These are phyloP conservation scores for Parachaetomium inaequale DNA, from an alignment of 495 filamentous ascomycete genomes.

Conservation along the genomic window DNA sequence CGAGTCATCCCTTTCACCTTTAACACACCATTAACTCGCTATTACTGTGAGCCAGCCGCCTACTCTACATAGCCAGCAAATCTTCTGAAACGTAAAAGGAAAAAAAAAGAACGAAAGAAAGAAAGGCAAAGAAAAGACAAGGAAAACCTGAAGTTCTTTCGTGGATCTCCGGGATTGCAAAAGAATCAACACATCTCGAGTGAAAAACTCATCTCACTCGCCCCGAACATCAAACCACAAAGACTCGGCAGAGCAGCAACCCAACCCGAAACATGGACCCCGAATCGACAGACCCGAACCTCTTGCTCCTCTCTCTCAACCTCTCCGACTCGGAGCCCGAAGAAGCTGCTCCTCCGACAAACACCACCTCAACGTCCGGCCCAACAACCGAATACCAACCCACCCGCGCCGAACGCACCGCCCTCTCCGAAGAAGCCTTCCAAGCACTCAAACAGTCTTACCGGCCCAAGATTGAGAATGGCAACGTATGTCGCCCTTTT, in stretches of 20 bases:
- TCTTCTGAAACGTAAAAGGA: not conserved
- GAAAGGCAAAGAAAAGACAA: too few species aligned
- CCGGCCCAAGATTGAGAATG: conserved; percentile 44
- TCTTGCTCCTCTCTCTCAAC: conserved; percentile 42
- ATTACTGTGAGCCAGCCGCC: too few species aligned
- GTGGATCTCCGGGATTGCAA: too few species aligned
- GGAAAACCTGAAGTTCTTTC: too few species aligned
- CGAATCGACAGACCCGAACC: conserved; percentile 25
- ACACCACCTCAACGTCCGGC: conserved; percentile 6
- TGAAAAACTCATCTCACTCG: not conserved
- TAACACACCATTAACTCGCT: too few species aligned
- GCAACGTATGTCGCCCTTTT: conserved; percentile 33
- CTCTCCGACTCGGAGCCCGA: conserved; percentile 39
- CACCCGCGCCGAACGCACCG: conserved; percentile 37
- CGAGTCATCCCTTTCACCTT: not conserved
- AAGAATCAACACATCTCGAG: too few species aligned
- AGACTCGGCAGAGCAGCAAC: not conserved
- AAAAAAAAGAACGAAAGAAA: not conserved
- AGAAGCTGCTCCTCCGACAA: conserved; percentile 11
- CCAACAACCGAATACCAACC: conserved; percentile 12
- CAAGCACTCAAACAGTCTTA: conserved; percentile 38
- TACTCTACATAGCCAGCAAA: not conserved
- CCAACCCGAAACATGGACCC: conserved; percentile 18
- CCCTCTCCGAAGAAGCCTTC: conserved; percentile 45
- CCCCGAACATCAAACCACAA: not conserved